phyloP scores from a whole-genome alignment of 108 stramenopile species.

The Bacterosira constricta region DNA sequence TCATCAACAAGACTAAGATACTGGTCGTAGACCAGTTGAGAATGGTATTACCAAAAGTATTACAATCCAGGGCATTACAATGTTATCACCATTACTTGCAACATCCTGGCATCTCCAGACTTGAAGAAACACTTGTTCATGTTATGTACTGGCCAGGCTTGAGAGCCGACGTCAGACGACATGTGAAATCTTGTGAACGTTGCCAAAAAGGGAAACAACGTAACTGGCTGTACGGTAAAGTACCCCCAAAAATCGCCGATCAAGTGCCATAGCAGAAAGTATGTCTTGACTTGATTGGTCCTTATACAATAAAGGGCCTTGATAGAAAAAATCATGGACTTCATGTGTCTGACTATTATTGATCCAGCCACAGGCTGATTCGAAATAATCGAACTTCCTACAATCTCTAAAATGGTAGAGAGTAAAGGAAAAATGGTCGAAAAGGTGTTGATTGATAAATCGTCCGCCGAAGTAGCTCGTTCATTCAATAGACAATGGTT shows the following conservation, averaged over 20 bases:
- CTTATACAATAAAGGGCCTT: conserved; percentile 36
- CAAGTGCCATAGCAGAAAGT: conserved; percentile 30
- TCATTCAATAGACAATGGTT: conserved; percentile 43
- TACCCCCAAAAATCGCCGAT: conserved; percentile 33
- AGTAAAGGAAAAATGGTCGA: too few species aligned
- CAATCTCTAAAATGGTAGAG: too few species aligned
- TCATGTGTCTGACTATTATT: conserved; percentile 53
- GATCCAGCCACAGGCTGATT: conserved; percentile 53
- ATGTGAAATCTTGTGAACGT: conserved; percentile 22
- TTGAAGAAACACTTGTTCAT: conserved; percentile 10
- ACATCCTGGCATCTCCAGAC: conserved; percentile 20
- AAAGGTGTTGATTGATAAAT: too few species aligned
- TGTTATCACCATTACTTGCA: conserved; percentile 37
- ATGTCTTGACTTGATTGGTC: conserved; percentile 51
- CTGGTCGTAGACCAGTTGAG: too few species aligned
- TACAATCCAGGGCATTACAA: conserved; percentile 1
- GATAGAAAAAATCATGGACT: conserved; percentile 22
- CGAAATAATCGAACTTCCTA: conserved; percentile 42
- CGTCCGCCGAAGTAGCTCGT: neutral
- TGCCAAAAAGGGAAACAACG: conserved; percentile 41
- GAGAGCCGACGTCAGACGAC: conserved; percentile 6
- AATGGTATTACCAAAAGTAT: too few species aligned
- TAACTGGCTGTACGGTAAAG: conserved; percentile 34
- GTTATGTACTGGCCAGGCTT: conserved; percentile 39
- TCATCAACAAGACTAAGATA: too few species aligned